phyloP scores from a whole-genome alignment of 208 protist genomes.

The Leishmania gerbilli region DNA sequence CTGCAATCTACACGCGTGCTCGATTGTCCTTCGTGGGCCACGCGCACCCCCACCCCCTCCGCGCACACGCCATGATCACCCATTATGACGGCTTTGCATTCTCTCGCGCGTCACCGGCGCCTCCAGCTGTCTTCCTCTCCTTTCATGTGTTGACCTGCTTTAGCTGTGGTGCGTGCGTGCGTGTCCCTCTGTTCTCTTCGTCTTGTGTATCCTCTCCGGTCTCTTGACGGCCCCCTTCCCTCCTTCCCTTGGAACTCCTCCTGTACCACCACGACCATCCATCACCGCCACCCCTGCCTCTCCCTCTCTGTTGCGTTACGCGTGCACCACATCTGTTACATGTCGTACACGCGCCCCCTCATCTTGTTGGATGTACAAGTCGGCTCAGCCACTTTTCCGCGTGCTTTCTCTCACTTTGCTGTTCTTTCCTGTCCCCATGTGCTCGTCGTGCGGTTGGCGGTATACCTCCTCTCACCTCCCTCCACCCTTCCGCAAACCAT shows the following conservation, averaged over 20 bases:
- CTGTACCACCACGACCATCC: background rate
- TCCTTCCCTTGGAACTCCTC: background rate
- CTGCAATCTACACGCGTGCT: background rate
- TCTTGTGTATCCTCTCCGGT: background rate
- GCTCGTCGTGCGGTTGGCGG: background rate
- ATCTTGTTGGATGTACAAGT: background rate
- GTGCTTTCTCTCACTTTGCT: background rate
- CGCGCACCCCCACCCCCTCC: too few relatives aligned
- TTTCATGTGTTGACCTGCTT: background rate
- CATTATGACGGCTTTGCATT: too few relatives aligned
- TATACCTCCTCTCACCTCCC: background rate
- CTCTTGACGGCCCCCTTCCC: background rate
- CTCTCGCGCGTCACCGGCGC: background rate
- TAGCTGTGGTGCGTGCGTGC: background rate
- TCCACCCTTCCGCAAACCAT: background rate
- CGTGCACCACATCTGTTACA: too few relatives aligned
- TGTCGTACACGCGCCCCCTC: background rate
- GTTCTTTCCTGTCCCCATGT: background rate
- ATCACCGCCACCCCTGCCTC: background rate
- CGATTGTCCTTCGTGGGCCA: background rate
- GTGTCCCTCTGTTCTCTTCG: background rate
- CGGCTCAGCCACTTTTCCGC: background rate
- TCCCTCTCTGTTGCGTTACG: background rate
- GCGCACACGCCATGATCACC: too few relatives aligned
- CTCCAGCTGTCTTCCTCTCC: background rate